Evolutionary conservation across 148 eudicot species (phyloP).

Genomic region (Bassia scoparia): DNA sequence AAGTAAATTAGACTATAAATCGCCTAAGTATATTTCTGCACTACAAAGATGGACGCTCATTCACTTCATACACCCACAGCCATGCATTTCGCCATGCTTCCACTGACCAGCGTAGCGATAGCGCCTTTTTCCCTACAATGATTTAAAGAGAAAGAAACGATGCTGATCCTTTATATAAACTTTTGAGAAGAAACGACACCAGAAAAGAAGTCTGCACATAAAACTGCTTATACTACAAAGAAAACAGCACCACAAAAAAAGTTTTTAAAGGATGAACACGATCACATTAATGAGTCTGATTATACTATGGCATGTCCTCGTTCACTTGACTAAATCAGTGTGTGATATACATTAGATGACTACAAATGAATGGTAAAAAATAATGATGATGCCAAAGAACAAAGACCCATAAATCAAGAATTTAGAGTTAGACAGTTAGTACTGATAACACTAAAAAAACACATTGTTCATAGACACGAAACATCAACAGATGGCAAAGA

Average conservation of each 20-base stretch:
- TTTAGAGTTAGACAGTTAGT: background rate
- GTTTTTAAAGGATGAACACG: background rate
- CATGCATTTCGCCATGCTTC: conserved; percentile 95
- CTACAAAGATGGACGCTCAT: conserved; percentile 74
- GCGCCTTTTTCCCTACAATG: conserved; percentile 77
- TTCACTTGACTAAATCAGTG: conserved; percentile 3
- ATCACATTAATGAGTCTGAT: background rate
- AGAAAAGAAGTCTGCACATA: background rate
- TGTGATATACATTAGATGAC: background rate
- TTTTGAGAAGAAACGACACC: background rate
- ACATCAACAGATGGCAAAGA: background rate
- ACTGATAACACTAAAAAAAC: no score
- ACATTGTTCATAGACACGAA: background rate
- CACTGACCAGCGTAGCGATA: conserved; percentile 94
- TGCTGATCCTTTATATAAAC: background rate
- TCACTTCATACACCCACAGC: conserved; percentile 87
- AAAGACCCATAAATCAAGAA: background rate
- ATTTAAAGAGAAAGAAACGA: background rate
- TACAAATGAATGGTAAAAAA: background rate
- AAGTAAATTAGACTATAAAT: background rate
- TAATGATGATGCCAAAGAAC: background rate
- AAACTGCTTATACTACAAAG: background rate
- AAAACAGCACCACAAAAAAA: background rate
- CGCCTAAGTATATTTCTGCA: conserved; percentile 10
- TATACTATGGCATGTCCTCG: background rate